Evolutionary conservation across 306 rosid species (phyloP), one percentile per base, ranked within the genome.

Genomic region (Lathyrus sativus): DNA sequence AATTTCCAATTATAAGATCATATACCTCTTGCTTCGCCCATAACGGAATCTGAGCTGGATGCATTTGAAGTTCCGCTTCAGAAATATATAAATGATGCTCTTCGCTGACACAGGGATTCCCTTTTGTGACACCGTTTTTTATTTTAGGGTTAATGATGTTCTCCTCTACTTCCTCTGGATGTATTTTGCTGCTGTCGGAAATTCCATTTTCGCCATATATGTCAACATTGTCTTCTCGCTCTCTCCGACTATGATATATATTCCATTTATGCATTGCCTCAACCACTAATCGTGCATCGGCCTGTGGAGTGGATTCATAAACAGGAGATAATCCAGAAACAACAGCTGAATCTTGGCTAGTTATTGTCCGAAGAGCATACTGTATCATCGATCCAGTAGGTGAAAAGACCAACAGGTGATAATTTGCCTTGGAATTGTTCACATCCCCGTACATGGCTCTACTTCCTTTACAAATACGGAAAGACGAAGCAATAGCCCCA

Each of bases 31-130:
- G 83, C 66, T 80, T 90, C 19, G 76, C 88, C 99, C 99, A 95
- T 74, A 85, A 50, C n/a, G 89, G 89, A 70, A 51, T 72, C 64
- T 54, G 85, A 71, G 83, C 54, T 71, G 73, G 85, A 77, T 90
- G 95, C 96, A 88, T 90, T 78, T 78, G 95, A 72, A 95, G 79
- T 83, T 95, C 99, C n/a, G 91, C 97, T 85, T 95, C 97, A 65
- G 99, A 84, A 66, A 95, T 95, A 83, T 85, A 90, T 68, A 91
- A 74, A 71, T 88, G 97, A 65, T 76, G 86, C 31, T 78, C 74
- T 57, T 91, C 99, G 77, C 82, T 91, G 4, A 66, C 74, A 60
- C 62, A 70, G 26, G 77, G 73, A 78, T 76, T 86, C 49, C 70
- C 77, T 81, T 88, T 88, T 17, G 54, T 19, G 22, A 51, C 53